Conservation (phyloP, 768 basidiomycete species). For the Agrocybe pediades region DNA sequence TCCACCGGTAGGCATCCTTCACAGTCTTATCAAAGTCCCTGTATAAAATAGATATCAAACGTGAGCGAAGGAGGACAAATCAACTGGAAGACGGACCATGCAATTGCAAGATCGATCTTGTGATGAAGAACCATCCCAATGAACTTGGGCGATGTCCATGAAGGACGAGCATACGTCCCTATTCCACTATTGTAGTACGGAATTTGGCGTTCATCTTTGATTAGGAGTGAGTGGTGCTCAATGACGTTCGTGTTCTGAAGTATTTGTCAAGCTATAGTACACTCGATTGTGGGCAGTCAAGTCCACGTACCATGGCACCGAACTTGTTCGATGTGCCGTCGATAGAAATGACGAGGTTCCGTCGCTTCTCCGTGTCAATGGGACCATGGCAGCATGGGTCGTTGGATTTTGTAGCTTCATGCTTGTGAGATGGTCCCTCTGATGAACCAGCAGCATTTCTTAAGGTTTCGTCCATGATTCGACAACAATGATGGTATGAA, state of each 20-base stretch:
- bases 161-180: conserved; percentile 19
- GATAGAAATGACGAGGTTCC: not conserved
- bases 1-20: conserved; percentile 10
- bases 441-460: too few species aligned
- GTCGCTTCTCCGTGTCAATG: not conserved
- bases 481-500: too few species aligned
- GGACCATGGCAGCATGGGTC: not conserved
- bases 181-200: conserved; percentile 22
- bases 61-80: not conserved
- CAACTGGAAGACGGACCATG: conserved; percentile 11
- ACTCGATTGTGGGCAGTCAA: not conserved
- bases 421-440: too few species aligned
- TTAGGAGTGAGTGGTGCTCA: conserved; percentile 3
- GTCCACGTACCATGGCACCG: not conserved
- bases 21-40: conserved; percentile 6
- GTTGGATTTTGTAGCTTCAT: too few species aligned
- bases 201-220: conserved; percentile 1
- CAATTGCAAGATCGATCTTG: conserved; percentile 16
- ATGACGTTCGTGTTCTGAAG: conserved; percentile 12
- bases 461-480: too few species aligned
- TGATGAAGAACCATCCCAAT: conserved; percentile 7
- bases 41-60: not conserved
- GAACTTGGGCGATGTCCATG: conserved; percentile 7
- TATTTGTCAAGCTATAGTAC: not conserved
- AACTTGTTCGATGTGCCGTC: not conserved